Percentiles rank a stretch among this genome's conserved stretches.
phyloP scores from a whole-genome alignment of 208 protist species.

The Trypanosoma cruzi region DNA sequence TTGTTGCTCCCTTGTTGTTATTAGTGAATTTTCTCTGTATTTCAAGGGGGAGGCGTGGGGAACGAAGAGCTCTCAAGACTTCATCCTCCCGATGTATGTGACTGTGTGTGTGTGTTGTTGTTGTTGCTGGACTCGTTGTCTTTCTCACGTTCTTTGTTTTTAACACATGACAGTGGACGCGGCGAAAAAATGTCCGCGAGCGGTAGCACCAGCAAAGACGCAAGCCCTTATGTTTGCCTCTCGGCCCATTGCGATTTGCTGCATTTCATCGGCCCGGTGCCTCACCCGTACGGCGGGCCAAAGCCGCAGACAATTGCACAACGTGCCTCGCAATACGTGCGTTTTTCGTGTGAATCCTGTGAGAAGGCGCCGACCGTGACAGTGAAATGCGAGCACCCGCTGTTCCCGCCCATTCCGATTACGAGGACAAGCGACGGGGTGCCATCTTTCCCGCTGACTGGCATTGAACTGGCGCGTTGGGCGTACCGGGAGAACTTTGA shows the following conservation, averaged over 20 bases:
- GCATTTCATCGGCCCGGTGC: constrained; percentile 28
- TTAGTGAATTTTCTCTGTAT: not conserved
- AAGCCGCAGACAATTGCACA: constrained; percentile 32
- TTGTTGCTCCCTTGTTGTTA: not conserved
- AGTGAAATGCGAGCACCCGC: constrained; percentile 18
- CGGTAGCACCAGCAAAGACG: not conserved
- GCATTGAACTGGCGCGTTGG: constrained; percentile 17
- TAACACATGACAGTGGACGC: not conserved
- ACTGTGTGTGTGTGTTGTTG: not conserved
- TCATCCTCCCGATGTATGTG: not conserved
- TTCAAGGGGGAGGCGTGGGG: not conserved
- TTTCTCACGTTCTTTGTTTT: not conserved
- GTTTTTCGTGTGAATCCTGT: constrained; percentile 15
- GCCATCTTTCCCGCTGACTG: constrained; percentile 18
- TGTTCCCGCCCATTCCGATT: constrained; percentile 16
- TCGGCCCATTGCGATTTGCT: constrained; percentile 35
- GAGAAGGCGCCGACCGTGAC: constrained; percentile 13
- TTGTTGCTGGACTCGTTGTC: not conserved
- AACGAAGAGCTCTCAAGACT: not conserved
- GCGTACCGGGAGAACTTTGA: constrained; percentile 30
- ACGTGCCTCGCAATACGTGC: constrained; percentile 16
- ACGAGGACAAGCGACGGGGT: not conserved
- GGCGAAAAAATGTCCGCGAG: not conserved
- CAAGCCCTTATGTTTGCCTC: constrained; percentile 34
- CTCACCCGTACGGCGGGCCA: constrained; percentile 33